Base-by-base conservation (phyloP, 805 yeast genomes). In the Yarrowia deformans region DNA sequence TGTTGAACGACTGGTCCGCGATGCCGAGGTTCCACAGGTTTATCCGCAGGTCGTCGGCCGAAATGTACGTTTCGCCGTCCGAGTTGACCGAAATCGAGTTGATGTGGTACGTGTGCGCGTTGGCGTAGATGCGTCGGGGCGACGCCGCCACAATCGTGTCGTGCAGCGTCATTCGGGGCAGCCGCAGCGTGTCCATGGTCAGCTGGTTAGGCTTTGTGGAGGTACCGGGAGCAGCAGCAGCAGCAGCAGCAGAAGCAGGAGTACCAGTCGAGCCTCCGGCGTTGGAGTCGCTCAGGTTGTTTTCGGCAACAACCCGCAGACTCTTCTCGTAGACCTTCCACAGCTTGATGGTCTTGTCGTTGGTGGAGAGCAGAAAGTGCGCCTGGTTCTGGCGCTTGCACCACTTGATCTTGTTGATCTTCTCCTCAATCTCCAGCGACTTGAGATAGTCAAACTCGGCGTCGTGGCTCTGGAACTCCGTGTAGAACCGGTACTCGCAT, bases 81-180 rank as follows among this genome's bases (percentile, higher is more conserved):
- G 93, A 88, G 79, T 95, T 96, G 72, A 93, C 89, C 70, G 97
- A 90, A 75, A 95, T 91, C 67, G 98, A 92, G 82, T 95, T 94
- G 77, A 95, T 95, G 80, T 95, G 99, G 81, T 95, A 95, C 46
- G 98, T 97, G 80, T 95, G 99, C 8, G 98, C 99, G 80, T 96
- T 96, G 49, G 96, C 87, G 80, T 90, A 95, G 68, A 93, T 89
- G 73, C 88, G 87, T 76, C 93, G 90, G 35, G 99, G 98, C 72
- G 93, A 90, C 0, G 98, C 98, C 49, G 97, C 94, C 70, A 95
- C 90, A 74, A 95, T 90, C 75, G 93, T 92, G 79, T 95, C 99
- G 80, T 95, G 99, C 70, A 91, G 83, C n/a, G 96, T 88, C 80
- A 92, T 83, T 77, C 91, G 88, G 42, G 99, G 99, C 73, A 95